These are phyloP conservation scores for Aquanectria penicillioides DNA, from an alignment of 2,329 filamentous ascomycete species.

Conservation along the genomic window DNA sequence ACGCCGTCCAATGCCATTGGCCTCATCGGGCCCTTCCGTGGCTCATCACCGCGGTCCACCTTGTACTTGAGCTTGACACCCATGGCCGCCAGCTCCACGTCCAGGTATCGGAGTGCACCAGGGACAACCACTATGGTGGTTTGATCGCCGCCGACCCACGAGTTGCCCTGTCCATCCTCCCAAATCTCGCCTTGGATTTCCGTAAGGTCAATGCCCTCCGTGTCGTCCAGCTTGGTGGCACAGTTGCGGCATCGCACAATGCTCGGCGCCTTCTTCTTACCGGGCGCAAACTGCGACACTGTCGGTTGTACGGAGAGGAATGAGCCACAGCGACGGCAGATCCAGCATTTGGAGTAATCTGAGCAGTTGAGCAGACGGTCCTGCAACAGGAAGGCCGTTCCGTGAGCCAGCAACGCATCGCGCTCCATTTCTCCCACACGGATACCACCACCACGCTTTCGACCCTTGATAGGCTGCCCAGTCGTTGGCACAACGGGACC, in stretches of 20 bases:
- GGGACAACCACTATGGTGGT: constrained; percentile 93
- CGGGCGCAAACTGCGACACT: constrained; percentile 69
- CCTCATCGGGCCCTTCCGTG: constrained; percentile 62
- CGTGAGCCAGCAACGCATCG: constrained; percentile 93
- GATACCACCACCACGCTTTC: constrained; percentile 97
- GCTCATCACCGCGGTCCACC: constrained; percentile 71
- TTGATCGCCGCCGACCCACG: constrained; percentile 89
- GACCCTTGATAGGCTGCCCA: constrained; percentile 95
- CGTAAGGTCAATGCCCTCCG: constrained; percentile 65
- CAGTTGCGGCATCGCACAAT: constrained; percentile 84
- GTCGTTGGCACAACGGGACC: constrained; percentile 91
- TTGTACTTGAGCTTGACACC: constrained; percentile 92
- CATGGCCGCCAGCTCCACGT: constrained; percentile 97
- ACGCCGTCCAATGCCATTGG: constrained; percentile 48
- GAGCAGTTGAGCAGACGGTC: constrained; percentile 97
- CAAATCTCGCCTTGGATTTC: constrained; percentile 79
- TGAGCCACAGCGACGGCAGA: constrained; percentile 88
- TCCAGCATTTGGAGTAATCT: constrained; percentile 89
- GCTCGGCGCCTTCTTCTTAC: constrained; percentile 72
- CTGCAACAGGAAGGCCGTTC: constrained; percentile 92
- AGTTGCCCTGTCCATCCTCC: constrained; percentile 88
- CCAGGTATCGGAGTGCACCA: constrained; percentile 90
- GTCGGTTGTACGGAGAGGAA: constrained; percentile 90
- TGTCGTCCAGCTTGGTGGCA: constrained; percentile 68
- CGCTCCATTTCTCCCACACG: constrained; percentile 99